Evolutionary conservation across 2,329 filamentous ascomycete genomes (phyloP).

Genomic region (Xylaria sp.): DNA sequence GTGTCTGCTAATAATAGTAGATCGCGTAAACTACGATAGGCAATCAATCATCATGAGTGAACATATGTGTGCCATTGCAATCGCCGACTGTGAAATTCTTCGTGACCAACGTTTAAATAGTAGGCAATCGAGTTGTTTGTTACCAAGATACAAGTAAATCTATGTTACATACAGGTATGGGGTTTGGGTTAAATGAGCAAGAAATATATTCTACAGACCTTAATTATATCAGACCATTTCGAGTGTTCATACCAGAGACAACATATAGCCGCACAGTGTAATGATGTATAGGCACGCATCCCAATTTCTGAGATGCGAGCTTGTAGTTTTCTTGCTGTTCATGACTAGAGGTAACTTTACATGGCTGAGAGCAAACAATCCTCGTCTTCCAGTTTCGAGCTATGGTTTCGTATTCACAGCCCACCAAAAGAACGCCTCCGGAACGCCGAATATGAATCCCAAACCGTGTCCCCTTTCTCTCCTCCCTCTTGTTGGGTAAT

Average conservation of each 20-base stretch:
- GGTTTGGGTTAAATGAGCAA: neutral
- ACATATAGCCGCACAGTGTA: neutral
- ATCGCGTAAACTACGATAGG: conserved; percentile 38
- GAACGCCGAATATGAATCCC: conserved; percentile 33
- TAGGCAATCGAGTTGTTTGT: neutral
- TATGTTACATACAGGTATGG: neutral
- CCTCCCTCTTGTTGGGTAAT: conserved; percentile 13
- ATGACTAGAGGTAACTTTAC: conserved; percentile 23
- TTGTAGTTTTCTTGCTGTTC: neutral
- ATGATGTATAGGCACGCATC: neutral
- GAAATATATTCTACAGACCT: neutral
- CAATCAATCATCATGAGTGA: conserved; percentile 38
- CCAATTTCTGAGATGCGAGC: neutral
- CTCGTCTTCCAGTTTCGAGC: conserved; percentile 20
- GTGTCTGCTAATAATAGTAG: conserved; percentile 23
- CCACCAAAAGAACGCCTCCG: conserved; percentile 27
- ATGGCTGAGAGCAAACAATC: conserved; percentile 12
- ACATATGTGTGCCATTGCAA: neutral
- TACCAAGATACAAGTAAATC: neutral
- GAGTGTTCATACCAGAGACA: neutral
- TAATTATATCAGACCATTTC: too few species aligned
- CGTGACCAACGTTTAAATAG: neutral
- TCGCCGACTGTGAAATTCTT: neutral
- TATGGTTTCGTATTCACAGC: conserved; percentile 28
- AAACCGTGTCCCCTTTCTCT: conserved; percentile 27